Base-by-base conservation (phyloP, 371 early-diverging fungal species). In the Mucor racemosus region DNA sequence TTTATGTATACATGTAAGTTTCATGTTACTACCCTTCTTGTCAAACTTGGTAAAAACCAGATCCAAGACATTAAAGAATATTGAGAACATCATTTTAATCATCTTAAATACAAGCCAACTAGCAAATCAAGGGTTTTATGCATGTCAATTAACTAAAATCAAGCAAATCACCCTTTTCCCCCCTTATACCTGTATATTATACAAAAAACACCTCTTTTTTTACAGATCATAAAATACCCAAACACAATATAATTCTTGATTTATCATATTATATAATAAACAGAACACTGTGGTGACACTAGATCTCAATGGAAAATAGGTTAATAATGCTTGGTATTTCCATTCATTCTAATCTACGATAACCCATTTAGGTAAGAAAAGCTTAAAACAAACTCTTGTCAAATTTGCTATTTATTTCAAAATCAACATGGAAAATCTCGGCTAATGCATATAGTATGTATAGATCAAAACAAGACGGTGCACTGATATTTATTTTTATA, bases 261-360 rank as follows among this genome's bases (percentile, higher is more conserved):
- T 31, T 46, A 46, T 46, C 46, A 46, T 46, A 9, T 46, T 46
- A 46, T 19, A 46, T 46, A 17, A 3, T 17, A 7, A 46, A 0
- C 17, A 19, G 3, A 1, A 1, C 17, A 44, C 7, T 17, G 17
- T 26, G n/a, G 56, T 56, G 35, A 56, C 56, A 56, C 56, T 56
- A 56, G 36, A 56, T 56, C 19, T 34, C 36, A 46, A 46, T 46
- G 19, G 19, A 6, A 46, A 17, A 46, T 31, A 31, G 53, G 53
- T 53, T 53, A 14, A 53, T 53, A 53, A 53, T 53, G 53, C 53
- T 53, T 53, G 53, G 53, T 53, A 46, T 53, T 53, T 21, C 53
- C 5, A 3, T 5, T 11, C n/a, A 53, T 53, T 53, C 53, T 14
- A 53, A 53, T 53, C 53, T 46, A 46, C 46, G 46, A 46, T 46